These are phyloP conservation scores for Choiromyces venosus DNA, from an alignment of 495 filamentous ascomycete genomes.

Conservation along the genomic window DNA sequence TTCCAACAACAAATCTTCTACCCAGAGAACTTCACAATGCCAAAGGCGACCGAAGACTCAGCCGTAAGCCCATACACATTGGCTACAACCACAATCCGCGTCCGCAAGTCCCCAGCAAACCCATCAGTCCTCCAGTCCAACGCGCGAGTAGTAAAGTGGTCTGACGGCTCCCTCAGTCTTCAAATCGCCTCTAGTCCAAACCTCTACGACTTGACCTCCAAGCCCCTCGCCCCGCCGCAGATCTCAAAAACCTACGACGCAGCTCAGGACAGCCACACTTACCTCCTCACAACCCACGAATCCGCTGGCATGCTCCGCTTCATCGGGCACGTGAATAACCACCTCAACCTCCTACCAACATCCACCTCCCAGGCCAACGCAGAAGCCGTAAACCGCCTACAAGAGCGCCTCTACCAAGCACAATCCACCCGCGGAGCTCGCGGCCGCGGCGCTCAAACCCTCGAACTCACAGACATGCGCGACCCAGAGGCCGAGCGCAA, in stretches of 20 bases:
- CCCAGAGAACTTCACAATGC: conserved; percentile 59
- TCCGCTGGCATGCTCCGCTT: conserved; percentile 57
- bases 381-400: conserved; percentile 60
- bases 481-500: conserved; percentile 63
- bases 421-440: conserved; percentile 52
- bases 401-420: conserved; percentile 57
- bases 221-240: conserved; percentile 58
- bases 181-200: conserved; percentile 62
- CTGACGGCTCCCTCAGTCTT: conserved; percentile 66
- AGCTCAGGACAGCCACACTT: conserved; percentile 63
- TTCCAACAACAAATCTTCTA: conserved; percentile 61
- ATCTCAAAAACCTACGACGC: conserved; percentile 51
- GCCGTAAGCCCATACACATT: conserved; percentile 56
- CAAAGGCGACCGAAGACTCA: conserved; percentile 40
- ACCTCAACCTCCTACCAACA: conserved; percentile 56
- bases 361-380: conserved; percentile 51
- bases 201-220: conserved; percentile 61
- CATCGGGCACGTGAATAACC: conserved; percentile 61
- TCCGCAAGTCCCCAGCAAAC: conserved; percentile 62
- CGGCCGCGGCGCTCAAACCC: conserved; percentile 48
- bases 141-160: conserved; percentile 66
- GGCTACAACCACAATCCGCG: conserved; percentile 63
- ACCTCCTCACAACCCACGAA: conserved; percentile 59
- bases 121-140: conserved; percentile 60
- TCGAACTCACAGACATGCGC: conserved; percentile 53